Base-by-base conservation (phyloP, 2,329 filamentous ascomycete genomes). In the Diplodia sapinea region DNA sequence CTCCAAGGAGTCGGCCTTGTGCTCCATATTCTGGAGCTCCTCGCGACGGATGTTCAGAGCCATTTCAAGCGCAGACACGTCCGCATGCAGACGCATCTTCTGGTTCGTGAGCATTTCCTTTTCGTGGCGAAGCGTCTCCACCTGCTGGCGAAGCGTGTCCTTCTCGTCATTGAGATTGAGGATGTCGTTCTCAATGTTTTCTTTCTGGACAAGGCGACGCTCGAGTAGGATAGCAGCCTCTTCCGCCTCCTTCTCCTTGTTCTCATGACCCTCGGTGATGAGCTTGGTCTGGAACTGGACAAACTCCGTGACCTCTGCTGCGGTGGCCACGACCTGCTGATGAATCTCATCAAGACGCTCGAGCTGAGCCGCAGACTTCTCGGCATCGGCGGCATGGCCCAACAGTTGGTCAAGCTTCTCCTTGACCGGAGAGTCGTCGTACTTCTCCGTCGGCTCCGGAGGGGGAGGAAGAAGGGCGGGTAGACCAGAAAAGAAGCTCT, bases 51-150 rank as follows among this genome's bases (percentile, higher is more conserved):
- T 89, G 20, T 90, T 88, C 36, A 98, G 86, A 0, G 95, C 94
- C 9, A 93, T 98, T 77, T 98, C 93, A 1, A 99, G 86, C 9
- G 93, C 92, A 5, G 93, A 94, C 0, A 99, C 89, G 72, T 99
- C 94, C 29, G 92, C 93, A 11, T 88, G 88, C 33, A 97, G 84
- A 67, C 90, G 88, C 55, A 89, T 88, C 82, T 94, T 97, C 74
- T 96, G 91, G 68, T 89, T 86, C 13, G 86, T 84, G 66, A 98
- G 83, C 62, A 88, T 87, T 69, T 97, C 93, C 69, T 92, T 88
- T 74, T 95, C 92, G 0, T 82, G 83, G 63, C 86, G 85, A 31
- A 94, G 80, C 9, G 82, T 78, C 23, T 86, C 80, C 26, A 92
- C 84, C 29, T 84, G 84, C 55, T 85, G 82, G 17, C 79, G 75